Evolutionary conservation across 768 basidiomycete genomes (phyloP).

Genomic region (Holtermanniella nyarrowii): DNA sequence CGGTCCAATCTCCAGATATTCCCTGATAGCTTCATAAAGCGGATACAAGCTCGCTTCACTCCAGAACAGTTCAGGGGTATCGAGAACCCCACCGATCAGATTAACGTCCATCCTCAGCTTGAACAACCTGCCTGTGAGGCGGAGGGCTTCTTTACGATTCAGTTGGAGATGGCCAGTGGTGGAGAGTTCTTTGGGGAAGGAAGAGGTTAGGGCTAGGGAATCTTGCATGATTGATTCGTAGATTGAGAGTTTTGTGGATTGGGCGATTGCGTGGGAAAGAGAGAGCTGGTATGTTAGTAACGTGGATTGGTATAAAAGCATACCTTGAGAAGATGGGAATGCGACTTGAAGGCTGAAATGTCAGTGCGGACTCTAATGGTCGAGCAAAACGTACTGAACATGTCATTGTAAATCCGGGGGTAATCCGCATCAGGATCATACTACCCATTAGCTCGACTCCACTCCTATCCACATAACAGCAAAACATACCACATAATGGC

Average conservation of each 20-base stretch:
- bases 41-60: slow-evolving; percentile 79
- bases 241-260: slow-evolving; percentile 80
- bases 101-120: slow-evolving; percentile 82
- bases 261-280: slow-evolving; percentile 87
- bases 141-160: slow-evolving; percentile 69
- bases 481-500: slow-evolving; percentile 67
- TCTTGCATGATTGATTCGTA: slow-evolving; percentile 70
- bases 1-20: slow-evolving; percentile 84
- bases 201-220: slow-evolving; percentile 68
- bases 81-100: slow-evolving; percentile 81
- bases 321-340: slow-evolving; percentile 64
- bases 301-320: neutral
- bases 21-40: slow-evolving; percentile 81
- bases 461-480: too few species aligned
- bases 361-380: too few species aligned
- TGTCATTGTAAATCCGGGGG: slow-evolving; percentile 90
- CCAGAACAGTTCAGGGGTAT: slow-evolving; percentile 92
- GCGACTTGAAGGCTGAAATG: slow-evolving; percentile 70
- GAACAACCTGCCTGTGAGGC: slow-evolving; percentile 75
- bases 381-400: slow-evolving; percentile 61
- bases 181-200: slow-evolving; percentile 76
- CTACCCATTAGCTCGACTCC: too few species aligned
- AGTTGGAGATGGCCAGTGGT: slow-evolving; percentile 63
- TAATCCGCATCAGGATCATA: slow-evolving; percentile 74
- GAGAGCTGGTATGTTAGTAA: slow-evolving; percentile 51